Evolutionary conservation across 306 rosid genomes (phyloP).

Genomic region (Cucumis cinereus): DNA sequence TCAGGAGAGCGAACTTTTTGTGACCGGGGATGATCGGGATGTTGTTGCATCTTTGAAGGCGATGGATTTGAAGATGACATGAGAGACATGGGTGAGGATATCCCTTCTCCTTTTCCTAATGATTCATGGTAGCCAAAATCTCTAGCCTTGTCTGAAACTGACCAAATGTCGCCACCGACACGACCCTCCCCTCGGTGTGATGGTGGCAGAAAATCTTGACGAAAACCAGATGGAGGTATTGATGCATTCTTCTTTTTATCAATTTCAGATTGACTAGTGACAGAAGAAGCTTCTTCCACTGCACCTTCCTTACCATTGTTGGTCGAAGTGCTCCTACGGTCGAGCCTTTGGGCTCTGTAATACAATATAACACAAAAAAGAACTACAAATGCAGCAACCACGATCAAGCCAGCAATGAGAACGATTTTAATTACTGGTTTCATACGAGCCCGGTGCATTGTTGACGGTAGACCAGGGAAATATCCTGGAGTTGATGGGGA

Average conservation of each 20-base stretch:
- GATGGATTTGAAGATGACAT: constrained; percentile 46
- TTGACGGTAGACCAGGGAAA: constrained; percentile 16
- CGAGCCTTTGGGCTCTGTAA: constrained; percentile 23
- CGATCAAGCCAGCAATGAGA: constrained; percentile 41
- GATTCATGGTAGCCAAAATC: constrained; percentile 21
- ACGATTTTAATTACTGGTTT: constrained; percentile 38
- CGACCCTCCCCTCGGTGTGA: constrained; percentile 10
- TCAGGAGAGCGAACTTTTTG: constrained; percentile 40
- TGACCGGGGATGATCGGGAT: constrained; percentile 27
- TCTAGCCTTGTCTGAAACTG: constrained; percentile 19
- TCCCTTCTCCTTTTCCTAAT: constrained; percentile 26
- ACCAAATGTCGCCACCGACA: constrained; percentile 15
- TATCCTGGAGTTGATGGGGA: constrained; percentile 24
- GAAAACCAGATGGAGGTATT: constrained; percentile 17
- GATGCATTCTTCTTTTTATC: constrained; percentile 23
- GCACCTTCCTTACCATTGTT: constrained; percentile 16
- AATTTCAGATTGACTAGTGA: constrained; percentile 16
- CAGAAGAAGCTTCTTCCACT: constrained; percentile 24
- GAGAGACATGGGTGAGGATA: constrained; percentile 38
- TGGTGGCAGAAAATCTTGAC: constrained; percentile 9
- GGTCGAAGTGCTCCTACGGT: constrained; percentile 14
- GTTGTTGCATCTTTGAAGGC: constrained; percentile 38
- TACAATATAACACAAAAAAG: constrained; percentile 24
- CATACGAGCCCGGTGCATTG: constrained; percentile 18
- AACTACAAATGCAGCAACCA: constrained; percentile 33